phyloP scores from a whole-genome alignment of 371 early-diverging fungal species.

The Cokeromyces recurvatus region DNA sequence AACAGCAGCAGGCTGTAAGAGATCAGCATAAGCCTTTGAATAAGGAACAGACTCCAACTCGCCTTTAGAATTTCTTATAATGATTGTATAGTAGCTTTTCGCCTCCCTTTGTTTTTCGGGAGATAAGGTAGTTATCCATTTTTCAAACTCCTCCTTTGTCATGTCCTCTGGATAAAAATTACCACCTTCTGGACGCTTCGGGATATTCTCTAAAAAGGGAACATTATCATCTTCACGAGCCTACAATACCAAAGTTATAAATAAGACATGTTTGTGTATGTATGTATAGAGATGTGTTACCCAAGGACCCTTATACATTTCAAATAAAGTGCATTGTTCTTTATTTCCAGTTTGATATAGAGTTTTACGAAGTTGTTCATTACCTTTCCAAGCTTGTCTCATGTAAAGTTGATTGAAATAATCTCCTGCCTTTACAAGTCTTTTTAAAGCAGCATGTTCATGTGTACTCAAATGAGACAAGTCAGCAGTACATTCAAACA shows the following conservation, averaged over 20 bases:
- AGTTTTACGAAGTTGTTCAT: conserved; percentile 50
- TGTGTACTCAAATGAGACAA: conserved; percentile 52
- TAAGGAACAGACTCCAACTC: conserved; percentile 49
- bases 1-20: conserved; percentile 56
- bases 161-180: conserved; percentile 80
- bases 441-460: conserved; percentile 63
- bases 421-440: conserved; percentile 61
- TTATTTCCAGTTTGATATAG: conserved; percentile 36
- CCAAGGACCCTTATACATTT: conserved; percentile 76
- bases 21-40: conserved; percentile 58
- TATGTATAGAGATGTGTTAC: conserved; percentile 20
- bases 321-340: conserved; percentile 50
- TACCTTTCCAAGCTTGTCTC: conserved; percentile 71
- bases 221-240: conserved; percentile 45
- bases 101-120: conserved; percentile 51
- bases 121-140: conserved; percentile 50
- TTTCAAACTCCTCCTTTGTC: conserved; percentile 62
- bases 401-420: conserved; percentile 63
- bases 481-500: conserved; percentile 56
- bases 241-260: not conserved
- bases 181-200: conserved; percentile 58
- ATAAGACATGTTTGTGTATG: not conserved
- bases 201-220: conserved; percentile 57
- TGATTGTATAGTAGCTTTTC: conserved; percentile 65
- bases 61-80: conserved; percentile 39